These are phyloP conservation scores for Colletotrichum echinochloae DNA, from an alignment of 2,329 filamentous ascomycete species.

Conservation along the genomic window DNA sequence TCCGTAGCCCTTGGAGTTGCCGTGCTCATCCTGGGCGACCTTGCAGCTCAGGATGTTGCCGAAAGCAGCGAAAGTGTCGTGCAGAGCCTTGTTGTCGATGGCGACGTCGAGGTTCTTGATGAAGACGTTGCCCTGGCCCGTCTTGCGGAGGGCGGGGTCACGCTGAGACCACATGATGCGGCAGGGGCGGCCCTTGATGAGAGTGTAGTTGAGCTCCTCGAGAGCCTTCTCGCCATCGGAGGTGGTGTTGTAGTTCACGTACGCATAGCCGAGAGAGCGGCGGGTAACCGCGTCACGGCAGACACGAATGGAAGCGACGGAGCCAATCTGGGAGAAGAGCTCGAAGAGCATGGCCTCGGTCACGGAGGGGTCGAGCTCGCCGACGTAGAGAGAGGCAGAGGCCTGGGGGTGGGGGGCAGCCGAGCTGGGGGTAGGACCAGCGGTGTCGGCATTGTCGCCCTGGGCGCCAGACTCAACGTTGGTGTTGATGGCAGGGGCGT, in stretches of 20 bases:
- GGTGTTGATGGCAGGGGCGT: constrained; percentile 78
- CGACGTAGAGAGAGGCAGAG: constrained; percentile 98
- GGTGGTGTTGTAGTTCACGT: constrained; percentile 99
- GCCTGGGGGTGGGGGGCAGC: constrained; percentile 85
- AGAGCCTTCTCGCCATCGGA: constrained; percentile 96
- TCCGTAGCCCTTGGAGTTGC: constrained; percentile 97
- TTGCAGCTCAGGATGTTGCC: constrained; percentile 99
- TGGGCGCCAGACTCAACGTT: constrained; percentile 68
- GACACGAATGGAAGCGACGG: constrained; percentile 98
- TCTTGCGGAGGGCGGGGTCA: constrained; percentile 98
- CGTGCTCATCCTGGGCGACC: constrained; percentile 96
- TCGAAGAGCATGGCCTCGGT: constrained; percentile 99
- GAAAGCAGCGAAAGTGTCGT: constrained; percentile 98
- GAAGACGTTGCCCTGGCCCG: constrained; percentile 98
- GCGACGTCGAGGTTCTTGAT: constrained; percentile 99
- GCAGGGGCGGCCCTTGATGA: constrained; percentile 98
- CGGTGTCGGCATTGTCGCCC: constrained; percentile 70
- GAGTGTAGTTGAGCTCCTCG: constrained; percentile 99
- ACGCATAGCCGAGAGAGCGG: constrained; percentile 98
- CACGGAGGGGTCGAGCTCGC: constrained; percentile 96
- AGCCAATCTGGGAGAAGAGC: constrained; percentile 99
- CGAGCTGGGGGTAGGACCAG: constrained; percentile 78
- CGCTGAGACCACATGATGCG: constrained; percentile 99
- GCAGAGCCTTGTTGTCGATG: constrained; percentile 99
- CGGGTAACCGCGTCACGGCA: constrained; percentile 99